Evolutionary conservation across 73 alveolate species (phyloP).

Genomic region (Stentor coeruleus): DNA sequence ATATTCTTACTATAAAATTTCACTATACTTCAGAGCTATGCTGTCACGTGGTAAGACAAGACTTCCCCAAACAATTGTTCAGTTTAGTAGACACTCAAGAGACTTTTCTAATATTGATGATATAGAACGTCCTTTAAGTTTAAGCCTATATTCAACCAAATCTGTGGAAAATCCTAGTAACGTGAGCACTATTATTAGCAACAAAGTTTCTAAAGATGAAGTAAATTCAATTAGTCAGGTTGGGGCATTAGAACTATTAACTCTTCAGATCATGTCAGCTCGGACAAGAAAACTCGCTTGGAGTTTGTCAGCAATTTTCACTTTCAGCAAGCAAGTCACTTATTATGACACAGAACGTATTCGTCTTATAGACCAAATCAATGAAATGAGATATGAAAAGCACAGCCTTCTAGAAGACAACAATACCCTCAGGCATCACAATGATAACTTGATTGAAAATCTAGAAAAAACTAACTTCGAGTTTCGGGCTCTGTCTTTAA

Average conservation of each 20-base stretch:
- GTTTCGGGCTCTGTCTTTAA: constrained; percentile 1
- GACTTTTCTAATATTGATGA: not conserved
- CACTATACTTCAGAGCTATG: not conserved
- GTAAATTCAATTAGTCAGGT: not conserved
- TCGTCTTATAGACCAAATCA: constrained; percentile 5
- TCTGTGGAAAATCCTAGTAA: constrained; percentile 4
- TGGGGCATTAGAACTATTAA: constrained; percentile 6
- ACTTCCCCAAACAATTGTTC: not conserved
- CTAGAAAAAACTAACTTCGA: not conserved
- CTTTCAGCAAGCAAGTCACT: constrained; percentile 7
- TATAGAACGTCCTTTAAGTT: not conserved
- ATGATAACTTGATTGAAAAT: constrained; percentile 10
- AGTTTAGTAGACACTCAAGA: not conserved
- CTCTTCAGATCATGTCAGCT: not conserved
- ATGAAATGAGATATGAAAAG: constrained; percentile 21
- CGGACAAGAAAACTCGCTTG: not conserved
- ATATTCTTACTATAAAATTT: not conserved
- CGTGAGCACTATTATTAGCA: not conserved
- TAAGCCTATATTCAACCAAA: not conserved
- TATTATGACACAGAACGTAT: not conserved
- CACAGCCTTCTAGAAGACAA: constrained; percentile 17
- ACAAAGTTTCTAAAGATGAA: constrained; percentile 14
- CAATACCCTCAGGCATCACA: not conserved
- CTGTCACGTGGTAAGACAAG: not conserved
- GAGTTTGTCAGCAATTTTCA: not conserved